Percentiles rank a stretch among this genome's conserved stretches.
These are phyloP conservation scores for Hypholoma sublateritium DNA, from an alignment of 768 basidiomycete species.

Conservation along the genomic window DNA sequence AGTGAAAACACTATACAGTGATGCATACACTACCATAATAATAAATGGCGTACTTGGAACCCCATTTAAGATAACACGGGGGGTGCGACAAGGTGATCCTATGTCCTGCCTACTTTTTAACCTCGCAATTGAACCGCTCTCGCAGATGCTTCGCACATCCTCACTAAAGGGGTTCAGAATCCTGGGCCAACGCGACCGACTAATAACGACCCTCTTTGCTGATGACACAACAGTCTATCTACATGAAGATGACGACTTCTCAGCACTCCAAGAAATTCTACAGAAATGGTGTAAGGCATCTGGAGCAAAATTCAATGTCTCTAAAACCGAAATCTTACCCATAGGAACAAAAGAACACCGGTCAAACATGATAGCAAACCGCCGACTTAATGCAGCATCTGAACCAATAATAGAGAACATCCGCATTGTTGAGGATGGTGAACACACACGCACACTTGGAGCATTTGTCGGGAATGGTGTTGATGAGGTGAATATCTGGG, in stretches of 20 bases:
- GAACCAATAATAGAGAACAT: conserved; percentile 16
- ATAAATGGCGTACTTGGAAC: conserved; percentile 31
- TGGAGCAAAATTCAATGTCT: conserved; percentile 31
- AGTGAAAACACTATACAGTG: conserved; percentile 27
- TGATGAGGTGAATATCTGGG: conserved; percentile 21
- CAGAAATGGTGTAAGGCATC: conserved; percentile 15
- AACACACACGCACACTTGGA: conserved; percentile 28
- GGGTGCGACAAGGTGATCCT: conserved; percentile 34
- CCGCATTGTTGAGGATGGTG: conserved; percentile 26
- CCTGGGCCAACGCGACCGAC: conserved; percentile 10
- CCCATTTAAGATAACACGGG: conserved; percentile 26
- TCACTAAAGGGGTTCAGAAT: conserved; percentile 25
- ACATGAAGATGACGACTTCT: conserved; percentile 30
- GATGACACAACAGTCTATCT: no score
- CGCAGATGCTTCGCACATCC: conserved; percentile 26
- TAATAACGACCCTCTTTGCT: conserved; percentile 36
- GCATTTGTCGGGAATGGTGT: conserved; percentile 29
- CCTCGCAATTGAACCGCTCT: conserved; percentile 41
- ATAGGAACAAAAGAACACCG: conserved; percentile 9
- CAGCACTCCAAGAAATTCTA: conserved; percentile 18
- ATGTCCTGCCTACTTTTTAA: conserved; percentile 40
- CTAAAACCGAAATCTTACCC: conserved; percentile 39
- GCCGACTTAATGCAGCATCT: conserved; percentile 1
- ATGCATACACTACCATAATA: conserved; percentile 28
- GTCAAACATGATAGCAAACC: conserved; percentile 4